Percentiles rank a stretch among this genome's conserved stretches.
Evolutionary conservation across 345 rosid genomes (phyloP).

Genomic region (Xanthoceras sorbifolium): DNA sequence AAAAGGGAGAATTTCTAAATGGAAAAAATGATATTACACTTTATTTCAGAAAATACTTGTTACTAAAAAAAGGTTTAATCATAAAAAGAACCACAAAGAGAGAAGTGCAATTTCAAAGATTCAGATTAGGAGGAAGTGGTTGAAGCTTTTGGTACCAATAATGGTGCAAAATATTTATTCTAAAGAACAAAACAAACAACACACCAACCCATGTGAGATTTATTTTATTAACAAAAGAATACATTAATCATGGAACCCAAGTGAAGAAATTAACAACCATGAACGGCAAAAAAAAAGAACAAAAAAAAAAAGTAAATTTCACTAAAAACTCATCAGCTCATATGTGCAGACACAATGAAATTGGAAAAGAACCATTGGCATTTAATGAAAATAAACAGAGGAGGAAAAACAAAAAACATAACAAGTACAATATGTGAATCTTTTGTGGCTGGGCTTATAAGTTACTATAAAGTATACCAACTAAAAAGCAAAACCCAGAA

Average conservation of each 20-base stretch:
- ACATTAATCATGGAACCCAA: conserved; percentile 15
- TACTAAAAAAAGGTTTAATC: conserved; percentile 11
- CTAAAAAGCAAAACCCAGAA: conserved; percentile 12
- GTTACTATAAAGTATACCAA: not conserved
- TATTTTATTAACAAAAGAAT: not conserved
- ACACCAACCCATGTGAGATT: conserved; percentile 21
- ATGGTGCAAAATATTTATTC: conserved; percentile 14
- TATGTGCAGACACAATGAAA: conserved; percentile 23
- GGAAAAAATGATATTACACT: conserved; percentile 10
- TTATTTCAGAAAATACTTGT: conserved; percentile 13
- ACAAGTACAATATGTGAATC: conserved; percentile 17
- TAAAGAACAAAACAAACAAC: conserved; percentile 17
- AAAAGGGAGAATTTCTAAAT: not conserved
- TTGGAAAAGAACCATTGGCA: conserved; percentile 15
- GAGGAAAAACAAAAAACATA: not conserved
- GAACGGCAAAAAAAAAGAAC: not conserved
- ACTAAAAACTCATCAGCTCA: conserved; percentile 27
- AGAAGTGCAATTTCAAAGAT: conserved; percentile 1
- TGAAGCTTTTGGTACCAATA: conserved; percentile 17
- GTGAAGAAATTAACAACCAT: conserved; percentile 1
- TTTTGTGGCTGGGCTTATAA: conserved; percentile 19
- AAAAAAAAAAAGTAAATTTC: conserved; percentile 9
- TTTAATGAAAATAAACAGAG: conserved; percentile 16
- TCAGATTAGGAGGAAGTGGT: conserved; percentile 20
- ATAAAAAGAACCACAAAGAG: not conserved